Evolutionary conservation across 768 basidiomycete genomes (phyloP), one percentile per base, ranked within the genome.

Genomic region (Russula ochroleuca): DNA sequence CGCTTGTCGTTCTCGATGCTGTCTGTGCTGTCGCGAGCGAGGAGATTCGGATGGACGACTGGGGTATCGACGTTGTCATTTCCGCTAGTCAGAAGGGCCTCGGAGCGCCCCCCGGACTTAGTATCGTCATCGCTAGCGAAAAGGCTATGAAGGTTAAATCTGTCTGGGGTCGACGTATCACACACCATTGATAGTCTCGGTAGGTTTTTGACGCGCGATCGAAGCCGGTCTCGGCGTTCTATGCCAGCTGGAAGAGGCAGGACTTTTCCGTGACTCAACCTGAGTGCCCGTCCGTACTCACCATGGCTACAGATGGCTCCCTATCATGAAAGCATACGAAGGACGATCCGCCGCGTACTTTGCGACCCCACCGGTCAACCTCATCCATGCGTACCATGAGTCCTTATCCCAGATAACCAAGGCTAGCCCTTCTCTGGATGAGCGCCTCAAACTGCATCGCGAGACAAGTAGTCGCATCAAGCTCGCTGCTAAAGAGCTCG

Each of bases 11-110:
- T 9, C 79, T 94, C 63, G 97, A 99, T 71, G 92, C 85, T n/a
- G 97, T 99, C 31, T 99, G 97, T 76, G 88, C 94, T 2, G 94
- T 98, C 17, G 97, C 92, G 6, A 92, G 88, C 69, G 97, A 98
- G 73, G 94, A 98, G 73, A 94, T 99, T 70, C 84, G 80, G 50
- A 90, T 97, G 80, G 97, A 98, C 69, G 87, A 83, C 2, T 98
- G 97, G 97, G 86, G 82, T 28, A 79, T 98, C 58, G 97, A 99
- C 69, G 85, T 94, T 41, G 88, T 98, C 28, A 69, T 95, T 47
- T 84, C 87, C 17, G 94, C 92, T 11, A 87, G 85, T 62, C 94
- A 96, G 75, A 97, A 97, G 73, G 97, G 96, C 45, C 85, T 99
- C 23, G 89, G 94, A 35, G 85, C 88, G 0, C 97, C 97, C 2